Conservation (phyloP, 345 rosid species). For the Salix udensis region DNA sequence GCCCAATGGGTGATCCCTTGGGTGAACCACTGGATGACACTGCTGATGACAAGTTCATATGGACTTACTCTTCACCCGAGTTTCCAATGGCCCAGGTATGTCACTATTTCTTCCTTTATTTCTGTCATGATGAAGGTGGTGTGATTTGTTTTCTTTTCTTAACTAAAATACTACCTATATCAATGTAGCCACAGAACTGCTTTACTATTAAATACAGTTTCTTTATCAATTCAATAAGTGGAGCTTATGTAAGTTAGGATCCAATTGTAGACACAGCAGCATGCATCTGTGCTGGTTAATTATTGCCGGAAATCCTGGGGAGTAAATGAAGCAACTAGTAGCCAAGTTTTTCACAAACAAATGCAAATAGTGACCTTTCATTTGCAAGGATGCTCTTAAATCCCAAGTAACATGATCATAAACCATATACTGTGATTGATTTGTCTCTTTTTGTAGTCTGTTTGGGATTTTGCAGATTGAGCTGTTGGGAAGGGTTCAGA, state of each 20-base stretch:
- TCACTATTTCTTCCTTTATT: neutral
- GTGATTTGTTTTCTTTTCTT: neutral
- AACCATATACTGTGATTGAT: neutral
- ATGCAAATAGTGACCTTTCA: neutral
- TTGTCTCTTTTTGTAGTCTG: neutral
- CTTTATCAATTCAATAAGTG: neutral
- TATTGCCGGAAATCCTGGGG: neutral
- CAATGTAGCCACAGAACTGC: neutral
- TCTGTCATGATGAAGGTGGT: neutral
- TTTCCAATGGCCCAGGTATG: conserved; percentile 92
- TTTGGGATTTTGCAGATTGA: conserved; percentile 63
- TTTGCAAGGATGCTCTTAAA: neutral
- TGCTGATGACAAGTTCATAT: conserved; percentile 43
- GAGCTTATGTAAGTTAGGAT: neutral
- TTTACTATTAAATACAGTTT: neutral
- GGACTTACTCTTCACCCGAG: conserved; percentile 84
- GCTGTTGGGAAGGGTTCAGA: conserved; percentile 87
- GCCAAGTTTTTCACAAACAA: too few relatives aligned
- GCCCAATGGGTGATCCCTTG: conserved; percentile 21
- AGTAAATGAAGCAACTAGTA: neutral
- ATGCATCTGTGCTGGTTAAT: neutral
- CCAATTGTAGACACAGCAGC: neutral
- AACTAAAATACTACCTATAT: neutral
- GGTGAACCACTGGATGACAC: conserved; percentile 27
- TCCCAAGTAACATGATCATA: neutral